Evolutionary conservation across 176 grass and related monocot species (phyloP).

Genomic region (Secale cereale): DNA sequence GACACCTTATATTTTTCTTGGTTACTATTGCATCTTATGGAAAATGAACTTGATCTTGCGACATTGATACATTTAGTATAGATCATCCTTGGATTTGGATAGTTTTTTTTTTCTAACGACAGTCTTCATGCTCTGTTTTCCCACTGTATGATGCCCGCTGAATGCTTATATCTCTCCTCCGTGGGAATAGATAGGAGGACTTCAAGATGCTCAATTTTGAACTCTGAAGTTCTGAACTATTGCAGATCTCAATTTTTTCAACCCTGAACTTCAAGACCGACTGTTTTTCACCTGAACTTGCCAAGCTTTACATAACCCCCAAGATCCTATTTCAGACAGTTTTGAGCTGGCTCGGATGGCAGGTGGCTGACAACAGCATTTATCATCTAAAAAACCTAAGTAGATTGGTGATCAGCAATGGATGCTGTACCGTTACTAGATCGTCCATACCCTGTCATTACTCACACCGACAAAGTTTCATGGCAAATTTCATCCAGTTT

Average conservation of each 20-base stretch:
- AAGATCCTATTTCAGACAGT: not conserved
- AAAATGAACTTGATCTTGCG: not conserved
- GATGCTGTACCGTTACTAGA: not conserved
- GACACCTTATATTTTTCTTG: slow-evolving; percentile 2
- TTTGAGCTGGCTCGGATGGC: not conserved
- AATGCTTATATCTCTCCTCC: not conserved
- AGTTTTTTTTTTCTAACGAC: not conserved
- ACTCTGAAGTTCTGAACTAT: not conserved
- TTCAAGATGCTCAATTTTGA: not conserved
- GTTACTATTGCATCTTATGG: not conserved
- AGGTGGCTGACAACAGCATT: not conserved
- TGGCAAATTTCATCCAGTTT: not conserved
- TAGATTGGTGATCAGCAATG: not conserved
- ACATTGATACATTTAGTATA: slow-evolving; percentile 2
- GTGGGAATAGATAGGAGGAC: not conserved
- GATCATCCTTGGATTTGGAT: slow-evolving; percentile 11
- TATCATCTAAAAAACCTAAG: not conserved
- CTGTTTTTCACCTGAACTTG: not conserved
- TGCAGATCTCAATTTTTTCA: not conserved
- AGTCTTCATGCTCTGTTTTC: not conserved
- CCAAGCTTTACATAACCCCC: not conserved
- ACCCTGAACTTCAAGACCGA: not conserved
- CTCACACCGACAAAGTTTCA: not conserved
- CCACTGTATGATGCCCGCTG: not conserved
- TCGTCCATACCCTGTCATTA: not conserved